Base-by-base conservation (phyloP, 208 protist genomes). In the Jaenimonas drosophilae region DNA sequence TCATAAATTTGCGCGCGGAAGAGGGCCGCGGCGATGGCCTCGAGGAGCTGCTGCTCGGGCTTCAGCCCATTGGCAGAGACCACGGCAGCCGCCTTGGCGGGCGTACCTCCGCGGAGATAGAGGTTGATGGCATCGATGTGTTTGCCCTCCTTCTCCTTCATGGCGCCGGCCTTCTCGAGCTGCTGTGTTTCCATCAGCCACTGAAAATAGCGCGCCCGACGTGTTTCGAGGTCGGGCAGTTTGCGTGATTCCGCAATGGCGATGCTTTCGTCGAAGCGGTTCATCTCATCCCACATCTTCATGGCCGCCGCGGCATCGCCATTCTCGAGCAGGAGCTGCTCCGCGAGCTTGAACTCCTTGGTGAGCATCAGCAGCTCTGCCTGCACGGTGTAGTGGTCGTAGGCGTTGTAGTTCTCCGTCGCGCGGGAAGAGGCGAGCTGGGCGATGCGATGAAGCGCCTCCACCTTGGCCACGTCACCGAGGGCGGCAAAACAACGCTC, bases 281-380 rank as follows among this genome's bases (percentile, higher is more conserved):
- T 86, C 70, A 98, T 82, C 57, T 95, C 78, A 57, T 97, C 83
- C 77, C 94, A 98, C 96, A 98, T 98, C 17, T 70, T 55, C 45
- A 99, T 98, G 12, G 92, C 92, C 12, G 96, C 80, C 38, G 94
- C 85, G 7, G 93, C 70, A 30, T 91, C 75, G 51, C 85, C 91
- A 56, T 97, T 81, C 64, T 97, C 92, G 14, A 98, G 59, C 49
- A 91, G 96, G n/a, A 98, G 53, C 58, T 81, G 70, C 69, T 98
- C 95, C 0, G 95, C 94, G 6, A 54, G 54, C 48, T 88, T 91
- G 64, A 98, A 96, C 21, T 97, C 76, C 54, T 89, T 79, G 54
- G 89, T 83, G 24, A 98, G 55, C 28, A 96, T 81, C 50, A 57
- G 76, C 14, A 98, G 65, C 59, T 89, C 72, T 0, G 91, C 88